These are phyloP conservation scores for Thoreauomyces humboldtii DNA, from an alignment of 192 early-diverging fungal genomes.

Conservation along the genomic window DNA sequence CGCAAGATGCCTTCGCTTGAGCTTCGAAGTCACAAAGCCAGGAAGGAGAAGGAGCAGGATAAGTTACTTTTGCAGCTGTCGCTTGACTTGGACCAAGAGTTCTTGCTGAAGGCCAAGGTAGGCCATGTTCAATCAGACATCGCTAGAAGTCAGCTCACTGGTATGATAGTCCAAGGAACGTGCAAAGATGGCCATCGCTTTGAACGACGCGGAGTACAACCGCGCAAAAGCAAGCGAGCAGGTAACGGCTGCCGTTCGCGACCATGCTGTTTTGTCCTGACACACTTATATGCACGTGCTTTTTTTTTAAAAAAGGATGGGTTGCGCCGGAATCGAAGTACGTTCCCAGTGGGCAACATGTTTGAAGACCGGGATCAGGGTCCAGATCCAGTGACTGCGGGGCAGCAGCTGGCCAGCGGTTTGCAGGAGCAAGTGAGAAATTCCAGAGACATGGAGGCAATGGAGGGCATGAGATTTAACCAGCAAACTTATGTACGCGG, in stretches of 20 bases:
- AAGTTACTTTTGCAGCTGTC: constrained; percentile 43
- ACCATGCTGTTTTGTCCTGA: too few species aligned
- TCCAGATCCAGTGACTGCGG: constrained; percentile 30
- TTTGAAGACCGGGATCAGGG: constrained; percentile 43
- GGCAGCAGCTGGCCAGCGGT: constrained; percentile 22
- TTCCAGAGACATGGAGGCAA: too few species aligned
- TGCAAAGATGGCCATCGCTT: constrained; percentile 22
- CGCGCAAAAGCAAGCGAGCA: constrained; percentile 30
- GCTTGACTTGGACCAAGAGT: constrained; percentile 41
- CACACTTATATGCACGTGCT: too few species aligned
- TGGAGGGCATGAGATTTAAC: too few species aligned
- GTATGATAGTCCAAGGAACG: constrained; percentile 16
- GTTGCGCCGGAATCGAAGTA: background rate
- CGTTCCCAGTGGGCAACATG: constrained; percentile 40
- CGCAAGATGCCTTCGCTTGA: constrained; percentile 22
- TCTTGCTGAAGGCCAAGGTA: constrained; percentile 30
- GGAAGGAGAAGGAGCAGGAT: constrained; percentile 46
- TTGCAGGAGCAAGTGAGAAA: constrained; percentile 41
- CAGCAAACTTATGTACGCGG: too few species aligned
- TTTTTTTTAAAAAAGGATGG: too few species aligned
- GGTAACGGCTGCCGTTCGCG: constrained; percentile 11
- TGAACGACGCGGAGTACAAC: constrained; percentile 42
- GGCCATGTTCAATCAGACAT: too few species aligned
- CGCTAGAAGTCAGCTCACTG: background rate
- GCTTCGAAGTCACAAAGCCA: constrained; percentile 11